Percentiles rank a stretch among this genome's conserved stretches.
phyloP scores from a whole-genome alignment of 495 filamentous ascomycete species.

The Aspergillus affinis region DNA sequence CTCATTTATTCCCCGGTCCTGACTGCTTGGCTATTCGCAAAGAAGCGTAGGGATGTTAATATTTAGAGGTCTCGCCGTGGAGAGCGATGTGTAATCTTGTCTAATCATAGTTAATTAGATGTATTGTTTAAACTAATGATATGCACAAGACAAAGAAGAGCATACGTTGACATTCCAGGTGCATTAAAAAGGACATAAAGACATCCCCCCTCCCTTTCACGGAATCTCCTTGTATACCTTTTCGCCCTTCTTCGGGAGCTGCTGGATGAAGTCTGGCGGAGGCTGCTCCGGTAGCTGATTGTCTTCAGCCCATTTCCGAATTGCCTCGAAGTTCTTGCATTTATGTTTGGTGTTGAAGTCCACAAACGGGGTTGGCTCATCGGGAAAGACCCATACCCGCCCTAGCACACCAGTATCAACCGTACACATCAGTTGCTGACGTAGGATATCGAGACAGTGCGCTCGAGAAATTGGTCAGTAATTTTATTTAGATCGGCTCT shows the following conservation, averaged over 20 bases:
- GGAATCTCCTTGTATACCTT: constrained; percentile 40
- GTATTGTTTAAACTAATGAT: too few relatives aligned
- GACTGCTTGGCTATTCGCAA: too few relatives aligned
- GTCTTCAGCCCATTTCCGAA: constrained; percentile 50
- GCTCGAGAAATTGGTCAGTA: constrained; percentile 20
- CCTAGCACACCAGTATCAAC: constrained; percentile 52
- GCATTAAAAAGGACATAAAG: too few relatives aligned
- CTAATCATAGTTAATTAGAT: too few relatives aligned
- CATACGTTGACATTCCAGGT: too few relatives aligned
- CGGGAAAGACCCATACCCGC: constrained; percentile 50
- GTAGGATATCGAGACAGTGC: constrained; percentile 56
- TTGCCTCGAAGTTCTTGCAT: constrained; percentile 55
- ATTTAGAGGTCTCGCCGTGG: too few relatives aligned
- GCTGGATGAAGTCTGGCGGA: constrained; percentile 43
- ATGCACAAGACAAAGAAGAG: too few relatives aligned
- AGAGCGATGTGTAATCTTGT: too few relatives aligned
- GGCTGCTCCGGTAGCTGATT: constrained; percentile 44
- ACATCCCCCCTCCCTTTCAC: too few relatives aligned
- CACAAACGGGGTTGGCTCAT: constrained; percentile 45
- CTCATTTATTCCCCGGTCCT: too few relatives aligned
- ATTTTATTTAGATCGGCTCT: not conserved
- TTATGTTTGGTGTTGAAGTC: constrained; percentile 57
- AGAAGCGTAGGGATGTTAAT: too few relatives aligned
- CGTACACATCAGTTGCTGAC: constrained; percentile 58
- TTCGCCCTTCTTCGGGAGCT: constrained; percentile 33